Evolutionary conservation across 2,329 filamentous ascomycete genomes (phyloP).

Genomic region (Ceratocystis harringtonii): DNA sequence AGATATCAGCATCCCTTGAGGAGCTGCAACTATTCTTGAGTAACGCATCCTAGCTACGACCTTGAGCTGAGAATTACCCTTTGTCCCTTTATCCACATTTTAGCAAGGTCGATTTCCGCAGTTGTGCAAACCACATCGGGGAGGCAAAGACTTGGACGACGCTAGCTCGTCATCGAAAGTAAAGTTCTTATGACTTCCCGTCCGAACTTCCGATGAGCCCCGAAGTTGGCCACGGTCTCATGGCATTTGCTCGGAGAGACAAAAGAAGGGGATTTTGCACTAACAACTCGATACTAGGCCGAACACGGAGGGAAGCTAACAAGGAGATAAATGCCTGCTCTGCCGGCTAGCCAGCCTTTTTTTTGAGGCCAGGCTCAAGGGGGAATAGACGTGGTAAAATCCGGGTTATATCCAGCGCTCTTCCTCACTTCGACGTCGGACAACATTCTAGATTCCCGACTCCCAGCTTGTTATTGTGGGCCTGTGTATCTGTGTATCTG

Average conservation of each 20-base stretch:
- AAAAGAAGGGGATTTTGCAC: neutral
- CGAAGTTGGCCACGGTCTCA: neutral
- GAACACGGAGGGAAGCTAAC: neutral
- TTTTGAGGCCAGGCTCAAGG: neutral
- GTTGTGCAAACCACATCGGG: neutral
- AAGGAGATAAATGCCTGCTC: neutral
- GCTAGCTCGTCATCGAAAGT: neutral
- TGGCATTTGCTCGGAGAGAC: constrained; percentile 3
- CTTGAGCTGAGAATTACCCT: neutral
- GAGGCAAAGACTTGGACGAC: neutral
- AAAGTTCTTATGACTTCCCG: neutral
- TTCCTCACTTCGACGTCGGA: neutral
- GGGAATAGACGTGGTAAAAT: neutral
- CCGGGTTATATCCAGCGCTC: neutral
- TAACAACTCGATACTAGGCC: neutral
- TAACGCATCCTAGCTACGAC: neutral
- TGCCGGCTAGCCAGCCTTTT: neutral
- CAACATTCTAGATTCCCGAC: neutral
- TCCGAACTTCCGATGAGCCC: neutral
- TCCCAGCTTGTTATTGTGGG: neutral
- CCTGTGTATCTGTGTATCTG: neutral
- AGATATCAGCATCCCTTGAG: neutral
- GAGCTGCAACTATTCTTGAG: neutral
- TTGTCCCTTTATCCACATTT: neutral
- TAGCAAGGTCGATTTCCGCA: neutral